A percentile compares a stretch with the other conserved stretches of the same genome.
phyloP scores from a whole-genome alignment of 306 rosid genomes.

The Pachyrhizus erosus region DNA sequence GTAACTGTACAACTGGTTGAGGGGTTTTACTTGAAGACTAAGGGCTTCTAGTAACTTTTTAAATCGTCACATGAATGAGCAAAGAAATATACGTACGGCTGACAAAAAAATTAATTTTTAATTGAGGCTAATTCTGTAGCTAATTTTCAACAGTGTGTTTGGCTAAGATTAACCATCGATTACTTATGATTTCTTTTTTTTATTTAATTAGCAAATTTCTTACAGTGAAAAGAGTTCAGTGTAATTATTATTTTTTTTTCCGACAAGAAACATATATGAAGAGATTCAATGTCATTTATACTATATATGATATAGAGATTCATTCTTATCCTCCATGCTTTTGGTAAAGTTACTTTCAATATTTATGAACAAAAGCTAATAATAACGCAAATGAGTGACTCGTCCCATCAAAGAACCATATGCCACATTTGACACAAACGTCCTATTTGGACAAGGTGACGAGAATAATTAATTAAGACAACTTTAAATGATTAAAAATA shows the following conservation, averaged over 20 bases:
- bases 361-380: not conserved
- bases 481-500: not conserved
- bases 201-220: not conserved
- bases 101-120: no score
- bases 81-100: no score
- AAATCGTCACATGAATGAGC: no score
- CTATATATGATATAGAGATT: not conserved
- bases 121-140: no score
- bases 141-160: not conserved
- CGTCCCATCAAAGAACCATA: slow-evolving; percentile 4
- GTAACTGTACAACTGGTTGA: no score
- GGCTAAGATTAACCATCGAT: not conserved
- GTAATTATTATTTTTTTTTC: not conserved
- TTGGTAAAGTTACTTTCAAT: not conserved
- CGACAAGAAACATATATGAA: not conserved
- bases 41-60: no score
- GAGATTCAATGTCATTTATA: not conserved
- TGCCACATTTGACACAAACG: not conserved
- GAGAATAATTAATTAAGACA: not conserved
- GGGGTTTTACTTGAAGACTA: no score
- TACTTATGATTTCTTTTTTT: not conserved
- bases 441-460: not conserved
- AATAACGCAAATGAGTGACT: not conserved
- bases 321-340: not conserved
- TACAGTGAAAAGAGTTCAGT: not conserved